Base-by-base conservation (phyloP, 2,329 filamentous ascomycete genomes). In the Ophiocordyceps camponoti-leonardi region DNA sequence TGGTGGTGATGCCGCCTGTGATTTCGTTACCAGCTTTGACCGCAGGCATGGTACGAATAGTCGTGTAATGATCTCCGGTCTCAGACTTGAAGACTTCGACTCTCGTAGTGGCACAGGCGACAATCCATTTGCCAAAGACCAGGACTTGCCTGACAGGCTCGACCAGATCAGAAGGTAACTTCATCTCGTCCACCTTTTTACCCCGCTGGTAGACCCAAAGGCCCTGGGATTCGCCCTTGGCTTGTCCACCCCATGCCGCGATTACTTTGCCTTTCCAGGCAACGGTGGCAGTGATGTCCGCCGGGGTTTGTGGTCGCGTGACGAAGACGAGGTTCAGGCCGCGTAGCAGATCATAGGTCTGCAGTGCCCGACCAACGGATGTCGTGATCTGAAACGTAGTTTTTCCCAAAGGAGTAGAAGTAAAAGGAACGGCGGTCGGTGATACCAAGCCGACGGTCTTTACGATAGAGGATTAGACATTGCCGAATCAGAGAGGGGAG, bases 371-470 rank as follows among this genome's bases (percentile, higher is more conserved):
- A 50, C 90, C 92, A 49, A 93, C 84, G 0, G 86, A 96, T 28
- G 92, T 98, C 31, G 92, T 96, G 62, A 98, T 86, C 61, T 98
- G 92, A 59, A 94, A 98, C 4, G 87, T 94, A 1, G 86, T 90
- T 65, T 94, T 94, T 47, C 92, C 92, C 16, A 94, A 71, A 1
- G 90, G 84, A 30, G 93, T 75, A 6, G 83, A 83, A 2, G 90
- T 88, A 58, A 98, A 96, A 0, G 92, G 90, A 0, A 95, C 86
- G 43, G 72, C 66, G 2, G 90, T 95, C 1, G 92, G 86, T 6
- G 92, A 95, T 2, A 98, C 86, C 30, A 98, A 72, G 16, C 92
- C 92, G 52, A 98, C 76, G 42, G 90, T 95, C 86, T 94, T 59
- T 26, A 16, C 23, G 14, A 31, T 11, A 28, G 12, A 18, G 44